A percentile compares a stretch with the other conserved stretches of the same genome.
Conservation (phyloP, 2,329 filamentous ascomycete species). For the Colletotrichum sp. region DNA sequence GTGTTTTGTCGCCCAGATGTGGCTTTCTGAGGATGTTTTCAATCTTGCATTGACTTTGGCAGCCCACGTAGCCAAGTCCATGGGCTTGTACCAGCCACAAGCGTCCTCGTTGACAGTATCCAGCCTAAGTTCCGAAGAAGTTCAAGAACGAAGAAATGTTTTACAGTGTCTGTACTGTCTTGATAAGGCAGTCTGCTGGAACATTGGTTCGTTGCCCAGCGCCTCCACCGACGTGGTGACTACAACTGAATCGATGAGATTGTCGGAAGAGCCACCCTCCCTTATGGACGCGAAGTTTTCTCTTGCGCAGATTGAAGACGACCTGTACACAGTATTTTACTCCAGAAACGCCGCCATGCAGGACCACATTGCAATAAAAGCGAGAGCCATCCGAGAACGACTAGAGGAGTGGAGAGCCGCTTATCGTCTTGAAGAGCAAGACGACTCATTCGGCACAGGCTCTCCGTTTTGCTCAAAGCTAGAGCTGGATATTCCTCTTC, state of each 20-base stretch:
- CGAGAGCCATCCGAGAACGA: neutral
- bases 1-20: neutral
- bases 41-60: neutral
- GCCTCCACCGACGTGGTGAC: neutral
- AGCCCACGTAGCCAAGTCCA: neutral
- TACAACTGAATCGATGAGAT: neutral
- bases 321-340: neutral
- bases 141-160: neutral
- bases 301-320: neutral
- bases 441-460: neutral
- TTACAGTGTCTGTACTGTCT: neutral
- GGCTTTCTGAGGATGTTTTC: neutral
- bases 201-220: neutral
- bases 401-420: neutral
- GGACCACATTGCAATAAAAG: neutral
- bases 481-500: neutral
- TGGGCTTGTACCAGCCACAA: neutral
- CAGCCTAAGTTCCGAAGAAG: neutral
- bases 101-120: neutral
- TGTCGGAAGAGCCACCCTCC: neutral
- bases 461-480: neutral
- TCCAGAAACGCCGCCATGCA: neutral
- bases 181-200: neutral
- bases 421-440: neutral
- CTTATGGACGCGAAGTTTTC: neutral